A percentile compares a stretch with the other conserved stretches of the same genome.
phyloP scores from a whole-genome alignment of 139 green algal genomes.

The Zygnema circumcarinatum region DNA sequence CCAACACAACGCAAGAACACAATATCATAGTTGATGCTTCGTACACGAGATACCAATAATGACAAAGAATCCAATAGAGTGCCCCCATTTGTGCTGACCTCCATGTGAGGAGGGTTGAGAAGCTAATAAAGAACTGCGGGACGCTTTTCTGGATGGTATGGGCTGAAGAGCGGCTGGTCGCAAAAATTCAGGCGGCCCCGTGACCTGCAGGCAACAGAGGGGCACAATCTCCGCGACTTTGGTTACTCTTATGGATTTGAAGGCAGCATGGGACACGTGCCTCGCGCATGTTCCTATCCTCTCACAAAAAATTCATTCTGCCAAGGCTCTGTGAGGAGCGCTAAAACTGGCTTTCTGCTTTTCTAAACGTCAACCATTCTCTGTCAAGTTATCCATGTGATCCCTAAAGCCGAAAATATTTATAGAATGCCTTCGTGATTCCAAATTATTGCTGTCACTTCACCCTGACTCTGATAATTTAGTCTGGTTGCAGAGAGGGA shows the following conservation, averaged over 20 bases:
- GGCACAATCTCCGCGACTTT: background rate
- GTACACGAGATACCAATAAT: too few species aligned
- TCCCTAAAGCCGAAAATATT: too few species aligned
- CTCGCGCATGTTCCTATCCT: background rate
- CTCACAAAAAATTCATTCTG: background rate
- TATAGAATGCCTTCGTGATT: too few species aligned
- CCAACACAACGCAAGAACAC: background rate
- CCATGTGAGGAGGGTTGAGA: background rate
- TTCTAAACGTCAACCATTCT: background rate
- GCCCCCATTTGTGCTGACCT: background rate
- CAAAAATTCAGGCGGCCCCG: slow-evolving; percentile 9
- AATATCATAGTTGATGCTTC: background rate
- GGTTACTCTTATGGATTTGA: background rate
- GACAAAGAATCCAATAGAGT: background rate
- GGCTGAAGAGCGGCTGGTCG: background rate
- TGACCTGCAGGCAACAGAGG: background rate
- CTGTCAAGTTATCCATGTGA: background rate
- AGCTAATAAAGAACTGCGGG: background rate
- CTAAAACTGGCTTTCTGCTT: too few species aligned
- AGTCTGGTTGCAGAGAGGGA: too few species aligned
- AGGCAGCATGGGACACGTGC: background rate
- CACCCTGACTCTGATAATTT: too few species aligned
- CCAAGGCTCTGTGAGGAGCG: too few species aligned
- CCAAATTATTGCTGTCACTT: too few species aligned
- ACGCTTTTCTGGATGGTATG: background rate